Conservation (phyloP, 441 rosid species). For the Biscutella laevigata region DNA sequence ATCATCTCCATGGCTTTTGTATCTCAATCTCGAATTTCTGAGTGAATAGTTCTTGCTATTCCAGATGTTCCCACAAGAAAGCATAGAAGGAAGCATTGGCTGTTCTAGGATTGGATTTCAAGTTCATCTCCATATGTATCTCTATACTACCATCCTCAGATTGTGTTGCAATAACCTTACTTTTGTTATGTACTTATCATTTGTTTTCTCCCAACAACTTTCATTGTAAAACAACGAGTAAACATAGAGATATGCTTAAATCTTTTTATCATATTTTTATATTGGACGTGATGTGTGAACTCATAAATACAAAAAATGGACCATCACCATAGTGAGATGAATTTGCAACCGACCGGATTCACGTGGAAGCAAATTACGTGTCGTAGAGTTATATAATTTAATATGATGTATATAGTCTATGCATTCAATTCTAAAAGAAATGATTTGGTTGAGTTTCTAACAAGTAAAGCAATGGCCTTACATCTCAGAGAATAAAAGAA, state of each 20-base stretch:
- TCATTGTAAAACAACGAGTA: conserved; percentile 4
- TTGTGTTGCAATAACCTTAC: conserved; percentile 6
- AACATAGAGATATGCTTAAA: not conserved
- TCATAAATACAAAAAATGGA: too few species aligned
- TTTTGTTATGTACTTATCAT: conserved; percentile 4
- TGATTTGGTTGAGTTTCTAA: conserved; percentile 16
- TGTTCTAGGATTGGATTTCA: conserved; percentile 37
- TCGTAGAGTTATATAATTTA: not conserved
- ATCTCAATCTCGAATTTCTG: not conserved
- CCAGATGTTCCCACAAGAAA: conserved; percentile 72
- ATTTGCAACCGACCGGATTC: conserved; percentile 10
- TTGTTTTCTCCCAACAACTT: not conserved
- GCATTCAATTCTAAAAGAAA: not conserved
- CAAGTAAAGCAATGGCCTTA: conserved; percentile 20
- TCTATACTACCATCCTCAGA: not conserved
- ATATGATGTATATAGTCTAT: not conserved
- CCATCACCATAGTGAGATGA: conserved; percentile 9
- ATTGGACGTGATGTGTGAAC: not conserved
- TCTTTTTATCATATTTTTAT: not conserved
- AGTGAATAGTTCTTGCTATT: conserved; percentile 7
- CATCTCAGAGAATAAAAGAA: conserved; percentile 11
- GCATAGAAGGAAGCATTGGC: conserved; percentile 70
- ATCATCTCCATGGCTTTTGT: not conserved
- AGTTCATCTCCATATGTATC: conserved; percentile 3
- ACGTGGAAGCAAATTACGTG: conserved; percentile 19